These are phyloP conservation scores for Metschnikowia lachancei DNA, from an alignment of 805 yeast genomes.

Conservation along the genomic window DNA sequence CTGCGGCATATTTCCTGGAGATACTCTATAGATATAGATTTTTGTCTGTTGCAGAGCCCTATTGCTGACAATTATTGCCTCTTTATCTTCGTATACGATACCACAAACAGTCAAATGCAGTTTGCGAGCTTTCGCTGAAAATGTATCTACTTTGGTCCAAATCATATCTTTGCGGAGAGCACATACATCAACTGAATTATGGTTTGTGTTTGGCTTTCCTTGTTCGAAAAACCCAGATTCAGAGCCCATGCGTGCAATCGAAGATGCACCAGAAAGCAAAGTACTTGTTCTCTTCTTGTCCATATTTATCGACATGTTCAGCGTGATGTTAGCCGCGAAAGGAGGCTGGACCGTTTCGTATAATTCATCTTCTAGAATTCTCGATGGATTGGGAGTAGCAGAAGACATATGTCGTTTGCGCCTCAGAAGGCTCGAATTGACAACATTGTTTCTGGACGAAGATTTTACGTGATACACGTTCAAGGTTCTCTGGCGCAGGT, in stretches of 20 bases:
- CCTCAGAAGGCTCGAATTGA: slow-evolving; percentile 7
- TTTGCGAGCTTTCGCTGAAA: slow-evolving; percentile 30
- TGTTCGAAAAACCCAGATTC: slow-evolving; percentile 32
- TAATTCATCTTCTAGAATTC: slow-evolving; percentile 43
- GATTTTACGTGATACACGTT: slow-evolving; percentile 56
- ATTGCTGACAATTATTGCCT: slow-evolving; percentile 59
- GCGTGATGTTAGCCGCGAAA: slow-evolving; percentile 7
- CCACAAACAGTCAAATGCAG: slow-evolving; percentile 36
- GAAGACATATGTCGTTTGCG: slow-evolving; percentile 30
- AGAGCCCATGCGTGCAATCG: slow-evolving; percentile 46
- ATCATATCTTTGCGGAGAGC: slow-evolving; percentile 62
- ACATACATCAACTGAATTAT: slow-evolving; percentile 19
- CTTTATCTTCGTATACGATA: slow-evolving; percentile 50
- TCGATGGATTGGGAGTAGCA: slow-evolving; percentile 43
- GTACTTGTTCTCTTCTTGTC: slow-evolving; percentile 46
- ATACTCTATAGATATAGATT: slow-evolving; percentile 48
- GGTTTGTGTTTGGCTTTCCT: slow-evolving; percentile 18
- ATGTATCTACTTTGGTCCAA: slow-evolving; percentile 56
- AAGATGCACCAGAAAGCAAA: slow-evolving; percentile 39
- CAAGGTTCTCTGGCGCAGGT: slow-evolving; percentile 44
- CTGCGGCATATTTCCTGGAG: slow-evolving; percentile 30
- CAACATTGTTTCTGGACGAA: slow-evolving; percentile 21
- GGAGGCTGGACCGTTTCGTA: slow-evolving; percentile 11
- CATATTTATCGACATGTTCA: slow-evolving; percentile 33
- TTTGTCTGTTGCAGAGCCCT: slow-evolving; percentile 39